Conservation (phyloP, 2,329 filamentous ascomycete species). For the Sporothrix euskadiensis region DNA sequence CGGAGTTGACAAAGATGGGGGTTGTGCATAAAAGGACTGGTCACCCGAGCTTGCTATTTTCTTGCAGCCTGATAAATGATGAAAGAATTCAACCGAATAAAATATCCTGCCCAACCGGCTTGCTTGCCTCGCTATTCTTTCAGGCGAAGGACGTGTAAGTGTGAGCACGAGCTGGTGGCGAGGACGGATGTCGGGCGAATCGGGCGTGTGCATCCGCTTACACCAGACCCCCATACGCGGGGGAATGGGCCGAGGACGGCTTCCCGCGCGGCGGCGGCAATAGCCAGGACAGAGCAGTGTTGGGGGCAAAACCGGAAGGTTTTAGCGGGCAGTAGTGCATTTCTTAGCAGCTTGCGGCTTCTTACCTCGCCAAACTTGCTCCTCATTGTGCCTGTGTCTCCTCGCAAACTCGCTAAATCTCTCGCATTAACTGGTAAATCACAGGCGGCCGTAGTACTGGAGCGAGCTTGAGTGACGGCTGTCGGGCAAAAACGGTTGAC, state of each 20-base stretch:
- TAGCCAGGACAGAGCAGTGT: background rate
- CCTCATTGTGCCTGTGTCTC: background rate
- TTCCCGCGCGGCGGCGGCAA: constrained; percentile 9
- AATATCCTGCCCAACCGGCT: constrained; percentile 12
- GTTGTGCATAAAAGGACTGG: constrained; percentile 9
- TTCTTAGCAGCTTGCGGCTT: background rate
- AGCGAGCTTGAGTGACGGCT: background rate
- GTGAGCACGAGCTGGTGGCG: background rate
- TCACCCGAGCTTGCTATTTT: constrained; percentile 9
- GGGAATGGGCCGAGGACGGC: constrained; percentile 15
- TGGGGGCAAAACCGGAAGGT: background rate
- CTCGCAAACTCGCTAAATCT: background rate
- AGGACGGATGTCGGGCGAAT: constrained; percentile 9
- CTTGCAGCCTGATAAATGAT: constrained; percentile 15
- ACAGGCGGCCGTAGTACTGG: background rate
- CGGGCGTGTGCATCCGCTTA: background rate
- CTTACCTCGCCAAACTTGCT: too few species aligned
- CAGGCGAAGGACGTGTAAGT: background rate
- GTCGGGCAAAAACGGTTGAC: background rate
- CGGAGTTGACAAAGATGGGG: constrained; percentile 1
- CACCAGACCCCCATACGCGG: constrained; percentile 5
- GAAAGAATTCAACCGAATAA: too few species aligned
- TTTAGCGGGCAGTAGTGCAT: background rate
- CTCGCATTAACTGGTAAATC: constrained; percentile 21
- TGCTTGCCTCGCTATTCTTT: background rate